Evolutionary conservation across 2,329 filamentous ascomycete species (phyloP).

Genomic region (Aspergillus udagawae): DNA sequence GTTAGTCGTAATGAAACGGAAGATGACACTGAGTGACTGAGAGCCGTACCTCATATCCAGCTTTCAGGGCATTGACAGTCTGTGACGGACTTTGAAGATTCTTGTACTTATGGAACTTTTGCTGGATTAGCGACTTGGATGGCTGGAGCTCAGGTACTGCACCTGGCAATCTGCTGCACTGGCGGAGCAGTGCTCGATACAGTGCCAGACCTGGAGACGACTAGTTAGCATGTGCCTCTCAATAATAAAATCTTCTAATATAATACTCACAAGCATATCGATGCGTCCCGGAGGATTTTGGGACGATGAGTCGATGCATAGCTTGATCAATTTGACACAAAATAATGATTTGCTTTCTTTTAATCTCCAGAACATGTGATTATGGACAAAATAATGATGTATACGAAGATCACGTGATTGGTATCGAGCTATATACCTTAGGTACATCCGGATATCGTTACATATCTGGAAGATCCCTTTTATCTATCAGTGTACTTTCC

Average conservation of each 20-base stretch:
- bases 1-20: constrained; percentile 1
- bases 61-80: constrained; percentile 35
- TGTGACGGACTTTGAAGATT: constrained; percentile 37
- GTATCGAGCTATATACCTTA: neutral
- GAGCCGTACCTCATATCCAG: constrained; percentile 38
- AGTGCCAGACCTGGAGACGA: constrained; percentile 37
- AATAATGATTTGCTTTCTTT: neutral
- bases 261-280: constrained; percentile 41
- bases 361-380: neutral
- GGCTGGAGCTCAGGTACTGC: constrained; percentile 18
- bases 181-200: constrained; percentile 43
- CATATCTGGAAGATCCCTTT: neutral
- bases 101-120: constrained; percentile 38
- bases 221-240: neutral
- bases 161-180: constrained; percentile 32
- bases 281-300: constrained; percentile 36
- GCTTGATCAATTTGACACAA: constrained; percentile 7
- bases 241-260: neutral
- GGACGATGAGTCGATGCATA: constrained; percentile 37
- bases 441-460: neutral
- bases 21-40: neutral
- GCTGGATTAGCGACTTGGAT: constrained; percentile 28
- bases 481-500: neutral
- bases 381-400: neutral
- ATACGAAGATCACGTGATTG: neutral